Evolutionary conservation across 139 green algal genomes (phyloP).

Genomic region (Chlamydomonas eustigma): DNA sequence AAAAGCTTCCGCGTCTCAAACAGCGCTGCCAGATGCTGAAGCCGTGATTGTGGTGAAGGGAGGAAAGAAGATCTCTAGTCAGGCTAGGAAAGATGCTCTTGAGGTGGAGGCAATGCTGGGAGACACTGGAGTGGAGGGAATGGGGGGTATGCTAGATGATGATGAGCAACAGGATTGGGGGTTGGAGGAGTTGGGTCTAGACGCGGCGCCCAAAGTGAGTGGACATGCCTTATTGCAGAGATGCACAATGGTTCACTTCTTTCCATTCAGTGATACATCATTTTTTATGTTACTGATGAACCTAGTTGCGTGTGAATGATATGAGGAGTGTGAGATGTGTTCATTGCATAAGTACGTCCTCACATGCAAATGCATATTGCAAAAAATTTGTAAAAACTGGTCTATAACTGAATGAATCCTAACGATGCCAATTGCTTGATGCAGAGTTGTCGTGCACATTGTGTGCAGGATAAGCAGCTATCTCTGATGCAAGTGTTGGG

Average conservation of each 20-base stretch:
- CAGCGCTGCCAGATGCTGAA: too few relatives aligned
- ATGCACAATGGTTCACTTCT: background rate
- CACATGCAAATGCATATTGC: too few relatives aligned
- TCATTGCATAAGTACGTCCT: too few relatives aligned
- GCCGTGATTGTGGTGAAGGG: background rate
- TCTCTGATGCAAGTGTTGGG: conserved; percentile 24
- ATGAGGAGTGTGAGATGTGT: too few relatives aligned
- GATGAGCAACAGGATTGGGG: conserved; percentile 27
- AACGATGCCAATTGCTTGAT: too few relatives aligned
- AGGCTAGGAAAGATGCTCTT: background rate
- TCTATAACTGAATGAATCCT: too few relatives aligned
- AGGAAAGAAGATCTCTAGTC: background rate
- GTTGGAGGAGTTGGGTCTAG: conserved; percentile 19
- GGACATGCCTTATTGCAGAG: background rate
- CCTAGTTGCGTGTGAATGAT: too few relatives aligned
- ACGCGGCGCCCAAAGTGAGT: background rate
- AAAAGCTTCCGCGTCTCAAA: too few relatives aligned
- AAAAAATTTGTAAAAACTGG: too few relatives aligned
- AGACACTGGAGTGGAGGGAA: background rate
- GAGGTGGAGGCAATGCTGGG: background rate
- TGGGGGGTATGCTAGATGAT: background rate
- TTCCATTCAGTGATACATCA: too few relatives aligned
- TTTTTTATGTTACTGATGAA: too few relatives aligned
- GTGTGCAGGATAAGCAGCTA: background rate
- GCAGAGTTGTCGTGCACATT: too few relatives aligned